These are phyloP conservation scores for Juncus effusus DNA, from an alignment of 176 grass and related monocot species.

Conservation along the genomic window DNA sequence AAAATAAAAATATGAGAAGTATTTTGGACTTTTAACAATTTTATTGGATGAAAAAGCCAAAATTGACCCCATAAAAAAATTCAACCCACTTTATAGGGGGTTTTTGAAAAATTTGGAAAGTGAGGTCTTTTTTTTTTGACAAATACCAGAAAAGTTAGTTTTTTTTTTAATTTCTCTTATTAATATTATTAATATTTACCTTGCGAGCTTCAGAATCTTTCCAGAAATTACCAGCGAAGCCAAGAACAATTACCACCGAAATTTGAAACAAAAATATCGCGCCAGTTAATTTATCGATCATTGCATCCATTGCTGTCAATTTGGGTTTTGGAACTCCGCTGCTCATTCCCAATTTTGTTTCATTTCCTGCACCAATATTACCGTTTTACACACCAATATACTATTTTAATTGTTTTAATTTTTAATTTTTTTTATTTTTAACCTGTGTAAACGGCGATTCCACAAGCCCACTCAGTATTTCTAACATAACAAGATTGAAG, in stretches of 20 bases:
- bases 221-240: conserved; percentile 92
- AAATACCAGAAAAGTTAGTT: too few relatives aligned
- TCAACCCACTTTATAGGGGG: too few relatives aligned
- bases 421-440: not conserved
- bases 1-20: too few relatives aligned
- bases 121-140: too few relatives aligned
- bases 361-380: conserved; percentile 56
- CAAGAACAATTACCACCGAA: conserved; percentile 81
- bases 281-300: conserved; percentile 98
- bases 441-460: conserved; percentile 96
- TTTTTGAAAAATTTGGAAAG: too few relatives aligned
- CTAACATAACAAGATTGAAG: conserved; percentile 96
- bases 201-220: conserved; percentile 92
- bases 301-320: conserved; percentile 91
- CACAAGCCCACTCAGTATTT: conserved; percentile 99
- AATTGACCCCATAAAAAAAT: too few relatives aligned
- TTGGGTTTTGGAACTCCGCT: conserved; percentile 90
- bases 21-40: too few relatives aligned
- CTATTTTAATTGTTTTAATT: not conserved
- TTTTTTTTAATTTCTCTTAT: too few relatives aligned
- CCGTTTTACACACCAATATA: too few relatives aligned
- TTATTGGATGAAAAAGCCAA: too few relatives aligned
- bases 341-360: conserved; percentile 97
- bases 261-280: conserved; percentile 99
- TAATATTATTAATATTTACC: conserved; percentile 31